Evolutionary conservation across 352 stramenopile genomes (phyloP).

Genomic region (Phytophthora idaei): DNA sequence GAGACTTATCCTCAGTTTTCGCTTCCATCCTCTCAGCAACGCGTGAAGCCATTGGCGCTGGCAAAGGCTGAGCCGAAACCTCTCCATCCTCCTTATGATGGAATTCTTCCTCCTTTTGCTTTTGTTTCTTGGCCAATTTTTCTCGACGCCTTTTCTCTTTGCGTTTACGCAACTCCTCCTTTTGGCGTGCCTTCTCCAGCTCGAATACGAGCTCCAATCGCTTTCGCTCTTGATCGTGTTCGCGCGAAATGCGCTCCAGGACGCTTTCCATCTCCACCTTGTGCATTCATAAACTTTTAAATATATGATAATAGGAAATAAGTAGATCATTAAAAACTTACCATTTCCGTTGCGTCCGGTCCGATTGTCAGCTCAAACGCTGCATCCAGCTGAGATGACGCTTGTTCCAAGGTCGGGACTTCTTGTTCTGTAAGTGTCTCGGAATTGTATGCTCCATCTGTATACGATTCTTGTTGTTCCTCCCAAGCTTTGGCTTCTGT

Average conservation of each 20-base stretch:
- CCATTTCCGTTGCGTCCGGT: conserved; percentile 30
- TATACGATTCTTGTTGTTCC: conserved; percentile 8
- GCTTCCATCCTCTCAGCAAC: conserved; percentile 31
- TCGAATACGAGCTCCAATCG: conserved; percentile 67
- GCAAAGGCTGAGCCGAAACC: conserved; percentile 12
- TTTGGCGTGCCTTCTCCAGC: conserved; percentile 69
- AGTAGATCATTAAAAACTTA: conserved; percentile 4
- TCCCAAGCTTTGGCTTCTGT: conserved; percentile 4
- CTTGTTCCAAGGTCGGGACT: conserved; percentile 32
- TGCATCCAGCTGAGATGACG: conserved; percentile 38
- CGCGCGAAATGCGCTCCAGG: conserved; percentile 62
- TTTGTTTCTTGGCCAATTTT: conserved; percentile 56
- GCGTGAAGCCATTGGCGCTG: conserved; percentile 25
- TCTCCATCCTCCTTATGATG: conserved; percentile 7
- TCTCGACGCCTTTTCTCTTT: conserved; percentile 72
- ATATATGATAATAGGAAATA: not conserved
- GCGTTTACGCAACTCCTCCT: conserved; percentile 65
- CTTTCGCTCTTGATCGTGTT: conserved; percentile 70
- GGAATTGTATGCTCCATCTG: conserved; percentile 1
- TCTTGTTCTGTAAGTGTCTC: not conserved
- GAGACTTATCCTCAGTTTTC: conserved; percentile 26
- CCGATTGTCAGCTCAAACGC: conserved; percentile 29
- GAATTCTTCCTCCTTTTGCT: conserved; percentile 23
- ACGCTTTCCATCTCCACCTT: conserved; percentile 68
- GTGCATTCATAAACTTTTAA: not conserved